These are phyloP conservation scores for Amanita brunnescens DNA, from an alignment of 768 basidiomycete species.

Conservation along the genomic window DNA sequence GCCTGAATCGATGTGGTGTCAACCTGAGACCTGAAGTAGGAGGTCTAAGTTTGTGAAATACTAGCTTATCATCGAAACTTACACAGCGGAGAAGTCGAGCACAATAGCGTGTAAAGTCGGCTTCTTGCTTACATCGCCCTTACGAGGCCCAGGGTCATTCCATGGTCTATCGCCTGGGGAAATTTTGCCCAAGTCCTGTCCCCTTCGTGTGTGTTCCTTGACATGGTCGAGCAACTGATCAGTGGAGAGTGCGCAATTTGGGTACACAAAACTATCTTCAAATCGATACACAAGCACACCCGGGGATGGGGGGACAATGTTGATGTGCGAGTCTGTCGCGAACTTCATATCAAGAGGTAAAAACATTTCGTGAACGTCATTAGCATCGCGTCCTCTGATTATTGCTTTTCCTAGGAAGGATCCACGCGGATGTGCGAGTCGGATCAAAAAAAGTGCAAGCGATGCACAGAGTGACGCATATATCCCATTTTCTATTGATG, in stretches of 20 bases:
- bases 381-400: constrained; percentile 32
- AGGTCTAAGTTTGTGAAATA: neutral
- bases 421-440: constrained; percentile 82
- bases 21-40: constrained; percentile 56
- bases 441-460: constrained; percentile 69
- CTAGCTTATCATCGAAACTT: constrained; percentile 25
- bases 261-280: constrained; percentile 85
- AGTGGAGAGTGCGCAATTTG: constrained; percentile 65
- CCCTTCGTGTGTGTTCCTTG: constrained; percentile 66
- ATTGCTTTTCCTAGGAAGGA: constrained; percentile 85
- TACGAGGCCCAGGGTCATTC: constrained; percentile 83
- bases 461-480: constrained; percentile 83
- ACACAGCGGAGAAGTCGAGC: constrained; percentile 80
- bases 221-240: constrained; percentile 73
- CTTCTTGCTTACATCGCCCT: constrained; percentile 38
- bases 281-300: constrained; percentile 89
- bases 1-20: constrained; percentile 91
- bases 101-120: constrained; percentile 81
- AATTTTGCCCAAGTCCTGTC: constrained; percentile 60
- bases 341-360: constrained; percentile 60
- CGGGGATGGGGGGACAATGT: constrained; percentile 69
- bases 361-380: constrained; percentile 65
- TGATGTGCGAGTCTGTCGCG: constrained; percentile 59
- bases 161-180: constrained; percentile 73
- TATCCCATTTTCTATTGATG: constrained; percentile 90